These are phyloP conservation scores for Ogataea thermomethanolica DNA, from an alignment of 805 yeast species.

Conservation along the genomic window DNA sequence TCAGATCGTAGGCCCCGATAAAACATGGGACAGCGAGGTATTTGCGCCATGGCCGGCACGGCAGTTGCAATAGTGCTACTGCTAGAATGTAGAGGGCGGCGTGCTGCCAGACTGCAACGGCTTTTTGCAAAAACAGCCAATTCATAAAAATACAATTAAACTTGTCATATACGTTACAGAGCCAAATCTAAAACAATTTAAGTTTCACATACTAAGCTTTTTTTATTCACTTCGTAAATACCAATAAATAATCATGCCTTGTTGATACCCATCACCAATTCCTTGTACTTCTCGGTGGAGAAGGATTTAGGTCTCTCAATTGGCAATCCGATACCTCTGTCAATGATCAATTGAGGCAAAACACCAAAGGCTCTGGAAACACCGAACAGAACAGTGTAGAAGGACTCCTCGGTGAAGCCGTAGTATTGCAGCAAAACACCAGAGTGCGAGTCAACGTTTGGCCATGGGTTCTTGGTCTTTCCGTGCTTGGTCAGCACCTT, in stretches of 20 bases:
- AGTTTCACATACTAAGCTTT: neutral
- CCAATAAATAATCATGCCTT: slow-evolving; percentile 20
- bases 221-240: slow-evolving; percentile 6
- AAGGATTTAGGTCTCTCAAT: slow-evolving; percentile 90
- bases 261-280: slow-evolving; percentile 52
- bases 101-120: no score
- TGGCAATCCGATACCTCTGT: slow-evolving; percentile 77
- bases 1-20: neutral
- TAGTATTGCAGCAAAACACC: slow-evolving; percentile 83
- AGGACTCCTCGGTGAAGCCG: slow-evolving; percentile 76
- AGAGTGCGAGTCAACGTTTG: slow-evolving; percentile 85
- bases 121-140: no score
- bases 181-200: neutral
- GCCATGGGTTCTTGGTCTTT: slow-evolving; percentile 92
- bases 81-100: no score
- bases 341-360: slow-evolving; percentile 78
- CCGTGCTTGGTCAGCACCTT: slow-evolving; percentile 77
- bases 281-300: slow-evolving; percentile 89
- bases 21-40: neutral
- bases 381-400: slow-evolving; percentile 85
- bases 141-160: no score
- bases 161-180: neutral
- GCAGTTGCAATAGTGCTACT: no score
- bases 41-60: neutral
- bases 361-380: slow-evolving; percentile 86